These are phyloP conservation scores for Meripilus lineatus DNA, from an alignment of 1,284 basidiomycete species.

Conservation along the genomic window DNA sequence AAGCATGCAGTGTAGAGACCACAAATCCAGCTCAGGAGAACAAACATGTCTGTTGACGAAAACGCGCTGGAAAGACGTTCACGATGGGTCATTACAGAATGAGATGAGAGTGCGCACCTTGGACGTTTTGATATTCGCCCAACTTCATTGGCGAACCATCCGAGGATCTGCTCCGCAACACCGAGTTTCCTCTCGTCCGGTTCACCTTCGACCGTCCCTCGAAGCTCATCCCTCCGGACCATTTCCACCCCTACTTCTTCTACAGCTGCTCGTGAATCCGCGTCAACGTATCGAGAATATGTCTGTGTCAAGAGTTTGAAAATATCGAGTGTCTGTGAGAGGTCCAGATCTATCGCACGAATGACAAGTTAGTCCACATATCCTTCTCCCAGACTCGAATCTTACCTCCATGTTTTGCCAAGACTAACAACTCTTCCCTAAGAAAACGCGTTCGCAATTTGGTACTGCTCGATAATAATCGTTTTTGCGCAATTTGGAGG, in stretches of 20 bases:
- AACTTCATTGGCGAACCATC: constrained; percentile 68
- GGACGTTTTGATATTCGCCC: constrained; percentile 46
- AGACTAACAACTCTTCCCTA: constrained; percentile 51
- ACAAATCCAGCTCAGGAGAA: constrained; percentile 73
- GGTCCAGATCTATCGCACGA: constrained; percentile 47
- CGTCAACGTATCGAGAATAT: constrained; percentile 74
- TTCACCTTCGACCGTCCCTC: constrained; percentile 32
- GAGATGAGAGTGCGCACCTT: constrained; percentile 47
- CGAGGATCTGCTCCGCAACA: constrained; percentile 64
- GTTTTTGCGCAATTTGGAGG: constrained; percentile 45
- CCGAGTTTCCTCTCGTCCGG: constrained; percentile 46
- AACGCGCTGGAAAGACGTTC: constrained; percentile 42
- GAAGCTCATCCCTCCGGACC: constrained; percentile 52
- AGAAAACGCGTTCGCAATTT: constrained; percentile 54
- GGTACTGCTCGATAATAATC: constrained; percentile 48
- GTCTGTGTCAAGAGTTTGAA: constrained; percentile 71
- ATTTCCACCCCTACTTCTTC: constrained; percentile 61
- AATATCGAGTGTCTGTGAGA: constrained; percentile 65
- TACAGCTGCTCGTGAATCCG: constrained; percentile 64
- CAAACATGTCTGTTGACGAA: constrained; percentile 61
- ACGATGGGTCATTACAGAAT: no score
- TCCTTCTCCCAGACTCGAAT: constrained; percentile 4
- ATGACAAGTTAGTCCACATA: constrained; percentile 2
- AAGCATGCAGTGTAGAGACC: constrained; percentile 54
- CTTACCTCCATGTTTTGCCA: constrained; percentile 59